phyloP scores from a whole-genome alignment of 345 rosid species.

The Carallia brachiata region DNA sequence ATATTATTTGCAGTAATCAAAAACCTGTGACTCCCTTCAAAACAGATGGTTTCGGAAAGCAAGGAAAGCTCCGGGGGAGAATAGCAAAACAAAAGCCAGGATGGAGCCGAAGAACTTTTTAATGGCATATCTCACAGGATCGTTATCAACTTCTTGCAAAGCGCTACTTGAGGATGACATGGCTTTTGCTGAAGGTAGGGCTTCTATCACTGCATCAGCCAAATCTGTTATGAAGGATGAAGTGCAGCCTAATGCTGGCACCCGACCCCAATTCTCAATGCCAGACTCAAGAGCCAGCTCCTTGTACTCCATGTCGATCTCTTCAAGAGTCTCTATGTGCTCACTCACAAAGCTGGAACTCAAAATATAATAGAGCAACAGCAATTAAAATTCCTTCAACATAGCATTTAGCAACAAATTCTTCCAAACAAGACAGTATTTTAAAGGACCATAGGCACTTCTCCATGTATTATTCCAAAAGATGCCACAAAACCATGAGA shows the following conservation, averaged over 20 bases:
- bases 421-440: background rate
- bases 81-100: slow-evolving; percentile 63
- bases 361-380: background rate
- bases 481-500: too few relatives aligned
- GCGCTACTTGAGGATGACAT: slow-evolving; percentile 31
- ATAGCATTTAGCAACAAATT: background rate
- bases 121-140: slow-evolving; percentile 44
- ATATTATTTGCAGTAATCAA: background rate
- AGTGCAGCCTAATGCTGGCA: slow-evolving; percentile 79
- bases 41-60: slow-evolving; percentile 60
- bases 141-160: slow-evolving; percentile 46
- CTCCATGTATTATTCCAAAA: too few relatives aligned
- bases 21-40: too few relatives aligned
- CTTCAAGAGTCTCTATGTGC: slow-evolving; percentile 95
- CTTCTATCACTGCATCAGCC: slow-evolving; percentile 89
- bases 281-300: slow-evolving; percentile 86
- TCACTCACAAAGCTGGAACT: slow-evolving; percentile 80
- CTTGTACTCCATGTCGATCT: slow-evolving; percentile 90
- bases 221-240: slow-evolving; percentile 83
- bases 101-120: slow-evolving; percentile 78
- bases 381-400: background rate
- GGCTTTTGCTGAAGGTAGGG: slow-evolving; percentile 71
- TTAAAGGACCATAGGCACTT: too few relatives aligned
- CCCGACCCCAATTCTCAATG: slow-evolving; percentile 86
- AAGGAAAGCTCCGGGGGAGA: slow-evolving; percentile 50